Evolutionary conservation across 1,284 basidiomycete species (phyloP).

Genomic region (Austroboletus novae-zelandiae): DNA sequence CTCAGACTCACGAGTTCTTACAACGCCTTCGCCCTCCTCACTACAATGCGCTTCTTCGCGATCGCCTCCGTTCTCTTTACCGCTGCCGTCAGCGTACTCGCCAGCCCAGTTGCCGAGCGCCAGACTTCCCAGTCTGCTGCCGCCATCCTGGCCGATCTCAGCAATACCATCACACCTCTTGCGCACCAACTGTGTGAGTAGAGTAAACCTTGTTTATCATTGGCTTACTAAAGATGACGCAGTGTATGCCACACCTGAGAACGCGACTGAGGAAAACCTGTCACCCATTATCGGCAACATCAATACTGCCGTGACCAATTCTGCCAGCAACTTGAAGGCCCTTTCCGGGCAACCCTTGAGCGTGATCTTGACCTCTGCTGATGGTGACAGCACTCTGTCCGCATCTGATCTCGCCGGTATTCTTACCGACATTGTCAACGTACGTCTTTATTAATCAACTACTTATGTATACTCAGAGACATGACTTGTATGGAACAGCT

Average conservation of each 20-base stretch:
- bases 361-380: constrained; percentile 8
- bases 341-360: constrained; percentile 6
- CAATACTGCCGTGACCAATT: constrained; percentile 3
- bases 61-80: constrained; percentile 9
- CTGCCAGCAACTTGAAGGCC: constrained; percentile 4
- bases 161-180: constrained; percentile 3
- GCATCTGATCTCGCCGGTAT: constrained; percentile 11
- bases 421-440: constrained; percentile 3
- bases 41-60: constrained; percentile 14
- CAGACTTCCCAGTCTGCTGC: constrained; percentile 3
- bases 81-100: constrained; percentile 7
- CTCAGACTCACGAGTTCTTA: constrained; percentile 11
- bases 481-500: constrained; percentile 4
- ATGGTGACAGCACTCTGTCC: constrained; percentile 1
- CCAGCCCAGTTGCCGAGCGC: constrained; percentile 12
- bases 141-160: constrained; percentile 8
- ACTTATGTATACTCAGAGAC: background rate
- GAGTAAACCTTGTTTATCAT: background rate
- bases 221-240: background rate
- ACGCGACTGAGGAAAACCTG: constrained; percentile 14
- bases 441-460: constrained; percentile 2
- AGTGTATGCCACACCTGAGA: constrained; percentile 15
- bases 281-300: constrained; percentile 9
- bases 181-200: constrained; percentile 14
- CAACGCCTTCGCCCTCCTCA: background rate